These are phyloP conservation scores for Volvox carteri DNA, from an alignment of 163 green algal species.

Conservation along the genomic window DNA sequence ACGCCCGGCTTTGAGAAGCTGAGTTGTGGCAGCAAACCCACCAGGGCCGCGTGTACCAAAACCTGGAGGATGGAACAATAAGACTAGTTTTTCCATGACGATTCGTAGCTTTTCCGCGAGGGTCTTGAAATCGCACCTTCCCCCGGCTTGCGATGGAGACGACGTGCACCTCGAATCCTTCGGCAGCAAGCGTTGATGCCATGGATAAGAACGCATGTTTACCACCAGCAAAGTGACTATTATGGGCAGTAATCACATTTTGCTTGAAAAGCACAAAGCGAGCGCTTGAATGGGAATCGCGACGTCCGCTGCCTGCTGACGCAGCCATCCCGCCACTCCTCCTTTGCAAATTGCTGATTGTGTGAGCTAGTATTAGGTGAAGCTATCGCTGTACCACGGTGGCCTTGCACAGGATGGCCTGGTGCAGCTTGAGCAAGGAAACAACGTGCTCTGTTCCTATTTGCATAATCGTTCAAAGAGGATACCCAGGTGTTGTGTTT, in stretches of 20 bases:
- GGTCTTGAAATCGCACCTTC: slow-evolving; percentile 17
- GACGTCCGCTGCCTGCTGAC: neutral
- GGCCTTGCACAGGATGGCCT: too few relatives aligned
- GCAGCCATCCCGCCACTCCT: too few relatives aligned
- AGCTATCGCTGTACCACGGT: too few relatives aligned
- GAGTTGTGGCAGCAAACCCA: slow-evolving; percentile 14
- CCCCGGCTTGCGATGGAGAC: slow-evolving; percentile 42
- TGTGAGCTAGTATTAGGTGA: too few relatives aligned
- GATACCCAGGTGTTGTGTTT: too few relatives aligned
- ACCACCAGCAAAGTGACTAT: slow-evolving; percentile 62
- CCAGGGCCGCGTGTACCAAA: slow-evolving; percentile 21
- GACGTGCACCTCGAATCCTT: slow-evolving; percentile 61
- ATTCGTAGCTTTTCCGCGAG: too few relatives aligned
- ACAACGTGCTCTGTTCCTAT: too few relatives aligned
- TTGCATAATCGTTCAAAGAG: too few relatives aligned
- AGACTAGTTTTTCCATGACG: too few relatives aligned
- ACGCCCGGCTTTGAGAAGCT: slow-evolving; percentile 26
- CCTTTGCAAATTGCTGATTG: too few relatives aligned
- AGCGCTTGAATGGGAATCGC: too few relatives aligned
- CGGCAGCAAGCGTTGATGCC: slow-evolving; percentile 49
- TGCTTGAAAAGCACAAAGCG: slow-evolving; percentile 58
- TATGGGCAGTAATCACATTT: slow-evolving; percentile 25
- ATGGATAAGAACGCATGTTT: slow-evolving; percentile 64
- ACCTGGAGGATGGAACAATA: slow-evolving; percentile 30
- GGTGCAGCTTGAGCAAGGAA: too few relatives aligned